Base-by-base conservation (phyloP, 2,329 filamentous ascomycete species). In the Xylaria sp. region DNA sequence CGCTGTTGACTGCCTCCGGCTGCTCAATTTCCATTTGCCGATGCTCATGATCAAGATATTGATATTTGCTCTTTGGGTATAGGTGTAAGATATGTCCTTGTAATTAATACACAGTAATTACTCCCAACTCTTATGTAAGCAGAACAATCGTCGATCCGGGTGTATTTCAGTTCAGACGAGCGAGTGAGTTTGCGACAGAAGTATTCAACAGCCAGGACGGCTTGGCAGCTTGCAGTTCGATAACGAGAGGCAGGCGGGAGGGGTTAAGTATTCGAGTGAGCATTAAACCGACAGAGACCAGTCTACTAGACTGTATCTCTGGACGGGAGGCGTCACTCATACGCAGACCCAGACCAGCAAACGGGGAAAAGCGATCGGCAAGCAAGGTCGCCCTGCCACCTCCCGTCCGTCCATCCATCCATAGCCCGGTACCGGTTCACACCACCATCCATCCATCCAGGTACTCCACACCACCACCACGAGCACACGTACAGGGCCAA, bases 1-100 rank as follows among this genome's bases (percentile, higher is more conserved):
- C 19, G 32, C 30, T 6, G 68, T 59, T 24, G 61, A 65, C 34
- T 58, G 58, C 48, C 54, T 65, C 19, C 69, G 59, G 51, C 66
- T 60, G 61, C 66, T 32, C 17, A 68, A 61, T 48, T 61, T 71
- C 64, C 67, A 72, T 54, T 69, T 71, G 56, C 69, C 58, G 24
- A 72, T n/a, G 24, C 61, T 65, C 69, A 72, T 68, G 17, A 4
- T 63, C 55, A 21, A n/a, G 58, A 54, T 21, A 53, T 64, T 19
- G 32, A 51, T 58, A 19, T 11, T 24, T n/a, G 30, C 19, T 53
- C 39, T 27, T 54, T 9, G 2, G 11, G 11, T 32, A 14, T 54
- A 14, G 7, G 30, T 21, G 47, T 19, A 50, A 8, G 7, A 50
- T 50, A 17, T 27, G 9, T 50, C 21, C 39, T 27, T 12, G 32